Conservation (phyloP, 2,329 filamentous ascomycete genomes). For the Ceratocystis cubensis region DNA sequence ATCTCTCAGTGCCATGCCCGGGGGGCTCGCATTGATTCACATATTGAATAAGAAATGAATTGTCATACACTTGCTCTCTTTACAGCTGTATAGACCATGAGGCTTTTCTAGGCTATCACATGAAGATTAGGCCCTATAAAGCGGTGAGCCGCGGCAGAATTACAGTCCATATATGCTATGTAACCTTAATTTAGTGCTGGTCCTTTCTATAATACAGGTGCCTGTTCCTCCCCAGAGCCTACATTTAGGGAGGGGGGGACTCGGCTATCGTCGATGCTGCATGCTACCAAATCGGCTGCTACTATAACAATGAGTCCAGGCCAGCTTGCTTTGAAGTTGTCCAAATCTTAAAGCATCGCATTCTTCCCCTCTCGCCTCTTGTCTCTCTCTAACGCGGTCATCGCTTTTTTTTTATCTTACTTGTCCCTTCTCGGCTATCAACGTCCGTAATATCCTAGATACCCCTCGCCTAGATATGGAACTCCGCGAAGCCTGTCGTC, state of each 20-base stretch:
- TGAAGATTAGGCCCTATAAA: not conserved
- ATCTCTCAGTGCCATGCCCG: not conserved
- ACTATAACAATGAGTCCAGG: not conserved
- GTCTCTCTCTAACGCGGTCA: not conserved
- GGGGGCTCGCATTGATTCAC: too few relatives aligned
- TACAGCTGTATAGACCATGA: not conserved
- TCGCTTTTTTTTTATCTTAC: not conserved
- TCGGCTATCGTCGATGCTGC: not conserved
- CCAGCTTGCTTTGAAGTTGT: not conserved
- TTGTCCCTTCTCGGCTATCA: too few relatives aligned
- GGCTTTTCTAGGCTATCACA: not conserved
- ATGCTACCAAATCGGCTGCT: not conserved
- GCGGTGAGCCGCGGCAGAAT: slow-evolving; percentile 14
- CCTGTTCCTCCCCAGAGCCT: not conserved
- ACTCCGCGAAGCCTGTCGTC: slow-evolving; percentile 35
- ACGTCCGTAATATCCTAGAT: too few relatives aligned
- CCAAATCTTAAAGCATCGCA: not conserved
- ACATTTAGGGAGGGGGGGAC: not conserved
- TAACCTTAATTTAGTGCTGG: not conserved
- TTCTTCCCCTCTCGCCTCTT: not conserved
- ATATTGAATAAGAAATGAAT: not conserved
- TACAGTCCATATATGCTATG: not conserved
- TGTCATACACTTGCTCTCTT: not conserved
- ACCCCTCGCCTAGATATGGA: slow-evolving; percentile 16
- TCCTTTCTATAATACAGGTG: not conserved